These are phyloP conservation scores for Pichia gijzeniarum DNA, from an alignment of 805 yeast species.

Conservation along the genomic window DNA sequence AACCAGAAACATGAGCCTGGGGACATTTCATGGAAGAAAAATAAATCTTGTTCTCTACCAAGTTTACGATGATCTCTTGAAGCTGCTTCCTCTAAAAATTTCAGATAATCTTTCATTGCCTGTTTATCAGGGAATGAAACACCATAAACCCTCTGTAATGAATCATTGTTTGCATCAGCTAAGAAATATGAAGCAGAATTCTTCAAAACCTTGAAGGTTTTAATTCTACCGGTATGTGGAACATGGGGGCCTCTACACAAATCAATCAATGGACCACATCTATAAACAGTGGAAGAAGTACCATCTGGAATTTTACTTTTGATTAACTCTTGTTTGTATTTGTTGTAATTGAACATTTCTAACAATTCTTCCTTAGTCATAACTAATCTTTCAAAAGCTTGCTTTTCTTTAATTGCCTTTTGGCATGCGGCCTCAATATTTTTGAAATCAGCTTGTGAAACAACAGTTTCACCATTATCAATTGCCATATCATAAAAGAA, in stretches of 20 bases:
- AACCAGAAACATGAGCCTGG: conserved; percentile 99
- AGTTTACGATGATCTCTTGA: conserved; percentile 94
- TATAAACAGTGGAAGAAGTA: conserved; percentile 90
- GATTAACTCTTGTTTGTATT: conserved; percentile 87
- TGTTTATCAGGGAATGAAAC: conserved; percentile 98
- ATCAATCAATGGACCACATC: conserved; percentile 97
- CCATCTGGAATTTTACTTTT: conserved; percentile 90
- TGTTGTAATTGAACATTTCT: conserved; percentile 92
- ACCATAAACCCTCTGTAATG: conserved; percentile 96
- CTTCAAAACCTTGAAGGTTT: conserved; percentile 88
- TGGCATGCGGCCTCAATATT: conserved; percentile 81
- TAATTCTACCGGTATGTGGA: conserved; percentile 94
- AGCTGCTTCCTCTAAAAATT: conserved; percentile 93
- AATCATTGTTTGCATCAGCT: conserved; percentile 89
- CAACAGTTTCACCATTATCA: conserved; percentile 65
- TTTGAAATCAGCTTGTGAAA: conserved; percentile 77
- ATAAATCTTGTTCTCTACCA: conserved; percentile 94
- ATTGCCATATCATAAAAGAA: conserved; percentile 95
- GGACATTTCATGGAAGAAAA: conserved; percentile 91
- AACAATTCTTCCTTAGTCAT: conserved; percentile 87
- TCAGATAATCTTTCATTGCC: conserved; percentile 88
- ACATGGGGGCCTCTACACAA: conserved; percentile 97
- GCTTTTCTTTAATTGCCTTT: conserved; percentile 89
- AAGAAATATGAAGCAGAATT: conserved; percentile 94
- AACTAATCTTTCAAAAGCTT: conserved; percentile 87